Conservation (phyloP, 331 rosid species). For the Dryas integrifolia region DNA sequence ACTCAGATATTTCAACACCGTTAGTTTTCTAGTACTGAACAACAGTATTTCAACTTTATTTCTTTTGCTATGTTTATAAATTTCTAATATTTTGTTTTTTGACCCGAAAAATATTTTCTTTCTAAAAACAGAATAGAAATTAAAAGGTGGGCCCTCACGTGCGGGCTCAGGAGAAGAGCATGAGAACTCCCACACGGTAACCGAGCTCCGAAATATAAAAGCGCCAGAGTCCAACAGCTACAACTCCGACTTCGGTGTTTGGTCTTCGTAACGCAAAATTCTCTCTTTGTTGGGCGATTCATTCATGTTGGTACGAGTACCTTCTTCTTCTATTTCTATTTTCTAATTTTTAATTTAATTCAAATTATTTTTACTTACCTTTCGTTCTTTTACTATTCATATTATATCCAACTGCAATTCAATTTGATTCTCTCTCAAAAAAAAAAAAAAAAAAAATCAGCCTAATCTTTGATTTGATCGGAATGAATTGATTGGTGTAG, state of each 20-base stretch:
- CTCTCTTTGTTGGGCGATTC: slow-evolving; percentile 11
- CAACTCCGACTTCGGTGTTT: slow-evolving; percentile 21
- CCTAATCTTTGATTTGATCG: neutral
- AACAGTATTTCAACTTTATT: neutral
- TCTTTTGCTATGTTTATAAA: neutral
- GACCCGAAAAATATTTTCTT: too few relatives aligned
- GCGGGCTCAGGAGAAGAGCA: neutral
- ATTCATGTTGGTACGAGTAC: neutral
- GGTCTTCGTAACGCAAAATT: slow-evolving; percentile 14
- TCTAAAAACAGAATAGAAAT: too few relatives aligned
- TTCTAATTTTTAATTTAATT: neutral
- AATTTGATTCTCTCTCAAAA: neutral
- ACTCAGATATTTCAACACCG: neutral
- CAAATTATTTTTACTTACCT: neutral
- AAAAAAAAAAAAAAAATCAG: neutral
- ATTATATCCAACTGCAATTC: neutral
- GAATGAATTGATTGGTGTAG: neutral
- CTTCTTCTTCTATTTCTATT: neutral
- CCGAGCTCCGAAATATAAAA: neutral
- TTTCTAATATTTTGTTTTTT: too few relatives aligned
- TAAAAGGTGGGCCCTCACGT: neutral
- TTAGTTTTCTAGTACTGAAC: neutral
- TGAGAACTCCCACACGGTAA: neutral
- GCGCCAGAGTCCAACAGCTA: neutral
- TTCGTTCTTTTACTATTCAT: neutral